Base-by-base conservation (phyloP, 345 rosid species). In the Limnanthes douglasii region DNA sequence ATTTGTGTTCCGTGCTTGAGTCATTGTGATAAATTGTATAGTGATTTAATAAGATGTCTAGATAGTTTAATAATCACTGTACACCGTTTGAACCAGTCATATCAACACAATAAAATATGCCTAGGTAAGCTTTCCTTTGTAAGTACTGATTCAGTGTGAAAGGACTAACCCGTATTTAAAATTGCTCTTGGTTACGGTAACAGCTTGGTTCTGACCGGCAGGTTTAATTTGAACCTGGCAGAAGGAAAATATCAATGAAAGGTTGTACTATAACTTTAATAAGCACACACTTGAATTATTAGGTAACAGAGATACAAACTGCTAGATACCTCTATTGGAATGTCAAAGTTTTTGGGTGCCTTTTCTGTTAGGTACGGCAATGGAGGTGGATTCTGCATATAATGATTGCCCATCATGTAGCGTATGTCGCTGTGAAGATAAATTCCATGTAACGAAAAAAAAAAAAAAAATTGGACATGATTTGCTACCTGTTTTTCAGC, bases 301-400 rank as follows among this genome's bases (percentile, higher is more conserved):
- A 21, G 32, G 15, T 18, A n/a, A 22, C 34, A 21, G 2, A 7
- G 5, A 32, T 15, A 34, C 3, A 53, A 29, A 51, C 37, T 5
- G 25, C 35, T 43, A 35, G 26, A 41, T 67, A 84, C 96, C 98
- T 85, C 96, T 53, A 90, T 64, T 36, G 82, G 61, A 27, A 90
- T 78, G 37, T 90, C 80, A 43, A 77, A 84, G 60, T 77, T 90
- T 35, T 66, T 66, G 22, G 96, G 80, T 10, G 50, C 57, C 68
- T 70, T 81, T 47, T 90, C 98, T 18, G 67, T 69, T 34, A 90
- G 57, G 61, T 90, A 90, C 0, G 83, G 80, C 59, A 90, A 55
- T 37, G 98, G 98, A 42, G 62, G 70, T 17, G 96, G 98, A 46
- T 84, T 78, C 98, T 84, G 82, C 59, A 51, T 49, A n/a, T n/a